Evolutionary conservation across 176 grass and related monocot genomes (phyloP), one percentile per base, ranked within the genome.

Genomic region (Puccinellia tenuiflora): DNA sequence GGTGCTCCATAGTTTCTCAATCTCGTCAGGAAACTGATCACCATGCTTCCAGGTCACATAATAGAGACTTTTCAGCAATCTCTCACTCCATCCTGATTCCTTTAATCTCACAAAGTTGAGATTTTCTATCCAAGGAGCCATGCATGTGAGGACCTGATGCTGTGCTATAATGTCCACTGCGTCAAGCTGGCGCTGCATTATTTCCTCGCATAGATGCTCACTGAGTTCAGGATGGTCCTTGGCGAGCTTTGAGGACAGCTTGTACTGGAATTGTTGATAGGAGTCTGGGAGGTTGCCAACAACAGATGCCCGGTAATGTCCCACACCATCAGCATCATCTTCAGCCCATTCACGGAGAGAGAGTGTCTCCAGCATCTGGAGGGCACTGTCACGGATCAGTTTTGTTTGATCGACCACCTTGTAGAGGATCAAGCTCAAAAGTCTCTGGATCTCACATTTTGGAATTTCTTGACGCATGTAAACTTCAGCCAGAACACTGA

Each of bases 101-200:
- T 89, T 91, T 63, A 95, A 83, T 76, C 94, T 95, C 76, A 90
- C 82, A 78, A 98, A 98, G 68, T 98, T 95, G 15, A 98, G 88
- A 83, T 98, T 98, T 83, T 98, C 89, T 83, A 98, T 98, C 96
- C 96, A 98, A 86, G 96, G 96, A 82, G 93, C 96, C 91, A 98
- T 90, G 80, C 96, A 98, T 56, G 96, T 98, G 79, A 98, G 81
- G 54, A 98, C 96, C 82, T 98, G 93, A 93, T 98, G 96, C 33
- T 98, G 96, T 78, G 96, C 96, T 64, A 98, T 98, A 61, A 98
- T 98, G 76, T 98, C 96, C 50, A 93, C 96, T 9, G 93, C 90
- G 34, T 98, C 96, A 84, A 98, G 96, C 66, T 95, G 96, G 30
- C 96, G 93, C 86, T 95, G 93, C 96, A 98, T 98, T 75, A 98